Base-by-base conservation (phyloP, 1,284 basidiomycete species). In the Meripilus lineatus region DNA sequence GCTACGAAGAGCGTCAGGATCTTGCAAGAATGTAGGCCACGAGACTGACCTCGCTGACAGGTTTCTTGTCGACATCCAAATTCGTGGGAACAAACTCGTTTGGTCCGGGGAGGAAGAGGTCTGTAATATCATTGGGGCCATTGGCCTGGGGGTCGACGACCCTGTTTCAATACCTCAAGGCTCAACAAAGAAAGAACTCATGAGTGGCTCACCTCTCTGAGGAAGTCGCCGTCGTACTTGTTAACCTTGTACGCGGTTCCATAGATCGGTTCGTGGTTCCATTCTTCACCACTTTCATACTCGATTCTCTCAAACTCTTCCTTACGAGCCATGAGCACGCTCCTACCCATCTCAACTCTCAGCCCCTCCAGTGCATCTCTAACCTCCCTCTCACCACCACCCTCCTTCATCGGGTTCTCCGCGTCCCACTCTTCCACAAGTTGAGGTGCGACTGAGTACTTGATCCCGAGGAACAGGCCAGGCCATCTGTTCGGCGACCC, bases 71-170 rank as follows among this genome's bases (percentile, higher is more conserved):
- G 11, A 96, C 88, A 38, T 89, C 77, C 23, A 98, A 69, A 53
- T 92, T 83, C n/a, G 80, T 75, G 2, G 94, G 93, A 51, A 98
- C 86, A 63, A 96, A 97, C 47, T 84, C 76, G 63, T 97, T 98
- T 4, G 81, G 88, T 26, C 75, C 75, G 2, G 93, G 93, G n/a
- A 98, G 73, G 54, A 72, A 76, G 10, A 97, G 67, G 45, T 85
- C 86, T 7, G 73, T 62, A 20, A 87, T 73, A 44, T 80, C 71
- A 55, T 87, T 89, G 3, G 72, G 64, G 15, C 62, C 64, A 49
- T 77, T 65, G 4, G 86, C 84, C 86, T 89, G 42, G 13, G n/a
- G n/a, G n/a, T n/a, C n/a, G n/a, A n/a, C n/a, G n/a, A n/a, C n/a
- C n/a, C n/a, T n/a, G n/a, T n/a, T n/a, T n/a, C n/a, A n/a, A n/a